Base-by-base conservation (phyloP, 345 rosid species). In the Euphorbia peplus region DNA sequence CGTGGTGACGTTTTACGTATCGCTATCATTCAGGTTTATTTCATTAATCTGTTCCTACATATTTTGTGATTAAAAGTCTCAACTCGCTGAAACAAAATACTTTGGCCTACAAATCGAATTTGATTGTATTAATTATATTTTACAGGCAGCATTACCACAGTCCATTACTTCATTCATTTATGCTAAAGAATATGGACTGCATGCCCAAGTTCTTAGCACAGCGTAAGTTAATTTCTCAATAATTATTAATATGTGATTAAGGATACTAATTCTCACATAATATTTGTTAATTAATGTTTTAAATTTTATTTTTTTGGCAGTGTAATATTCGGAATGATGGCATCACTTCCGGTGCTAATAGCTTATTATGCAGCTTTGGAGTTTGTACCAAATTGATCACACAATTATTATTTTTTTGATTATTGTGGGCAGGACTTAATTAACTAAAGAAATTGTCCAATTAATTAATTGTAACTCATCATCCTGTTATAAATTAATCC, bases 111-210 rank as follows among this genome's bases (percentile, higher is more conserved):
- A 2, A 6, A 32, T 32, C 6, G 6, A 32, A 32, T 32, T 32
- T 56, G 16, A 16, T 30, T 12, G 1, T 41, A 19, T 63, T 21
- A 42, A 42, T 21, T 22, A 10, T 15, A 24, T 48, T 51, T 65
- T 74, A 42, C 81, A 87, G 96, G 96, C 91, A 47, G 96, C 96
- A 28, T 29, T 90, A 51, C 96, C 96, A 42, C 93, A 88, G 18
- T 80, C 96, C 25, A 90, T 90, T 53, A 86, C 90, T 2, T 84
- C 93, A 2, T 88, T 90, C 80, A 80, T 90, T 62, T 88, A 70
- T 63, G 96, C 93, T 25, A 88, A 88, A 56, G 96, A 90, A 71
- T 90, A 87, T 60, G 91, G 84, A 62, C 66, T 90, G 22, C 96
- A 90, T 75, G 88, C 96, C 18, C 85, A 88, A 5, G 93, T 90